phyloP scores from a whole-genome alignment of 192 early-diverging fungal species.

The Coemansia sp. region DNA sequence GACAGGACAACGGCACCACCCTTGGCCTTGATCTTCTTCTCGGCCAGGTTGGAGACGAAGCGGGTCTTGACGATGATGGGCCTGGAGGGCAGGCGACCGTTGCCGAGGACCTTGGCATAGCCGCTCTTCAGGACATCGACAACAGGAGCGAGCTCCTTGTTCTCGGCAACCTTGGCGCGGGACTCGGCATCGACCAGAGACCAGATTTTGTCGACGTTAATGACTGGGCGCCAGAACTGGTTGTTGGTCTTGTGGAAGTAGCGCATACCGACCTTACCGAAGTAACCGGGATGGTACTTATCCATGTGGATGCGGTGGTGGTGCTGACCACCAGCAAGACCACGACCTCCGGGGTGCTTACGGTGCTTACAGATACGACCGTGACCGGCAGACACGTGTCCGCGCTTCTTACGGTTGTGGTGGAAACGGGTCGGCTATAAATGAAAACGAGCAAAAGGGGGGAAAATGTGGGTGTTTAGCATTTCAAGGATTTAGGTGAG shows the following conservation, averaged over 20 bases:
- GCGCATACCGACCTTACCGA: slow-evolving; percentile 99
- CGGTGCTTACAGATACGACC: slow-evolving; percentile 99
- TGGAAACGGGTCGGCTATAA: slow-evolving; percentile 56
- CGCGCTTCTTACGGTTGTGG: slow-evolving; percentile 83
- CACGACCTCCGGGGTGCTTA: slow-evolving; percentile 99
- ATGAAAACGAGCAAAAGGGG: neutral
- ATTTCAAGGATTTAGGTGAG: neutral
- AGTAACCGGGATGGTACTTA: slow-evolving; percentile 99
- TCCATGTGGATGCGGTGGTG: slow-evolving; percentile 99
- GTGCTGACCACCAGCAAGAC: slow-evolving; percentile 99
- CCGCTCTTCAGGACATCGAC: slow-evolving; percentile 81
- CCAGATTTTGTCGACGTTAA: slow-evolving; percentile 97
- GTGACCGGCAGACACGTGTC: slow-evolving; percentile 99
- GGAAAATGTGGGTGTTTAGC: neutral
- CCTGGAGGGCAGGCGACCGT: slow-evolving; percentile 82
- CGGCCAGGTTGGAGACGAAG: slow-evolving; percentile 86
- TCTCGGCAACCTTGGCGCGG: slow-evolving; percentile 73
- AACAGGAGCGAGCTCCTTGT: slow-evolving; percentile 88
- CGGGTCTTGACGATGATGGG: slow-evolving; percentile 96
- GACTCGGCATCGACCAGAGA: slow-evolving; percentile 84
- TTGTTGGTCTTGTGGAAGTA: slow-evolving; percentile 97
- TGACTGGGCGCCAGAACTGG: slow-evolving; percentile 75
- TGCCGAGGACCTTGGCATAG: slow-evolving; percentile 95
- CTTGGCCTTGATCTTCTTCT: slow-evolving; percentile 98
- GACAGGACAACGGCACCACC: slow-evolving; percentile 74